Base-by-base conservation (phyloP, 2,329 filamentous ascomycete species). In the Triangularia verruculosa region DNA sequence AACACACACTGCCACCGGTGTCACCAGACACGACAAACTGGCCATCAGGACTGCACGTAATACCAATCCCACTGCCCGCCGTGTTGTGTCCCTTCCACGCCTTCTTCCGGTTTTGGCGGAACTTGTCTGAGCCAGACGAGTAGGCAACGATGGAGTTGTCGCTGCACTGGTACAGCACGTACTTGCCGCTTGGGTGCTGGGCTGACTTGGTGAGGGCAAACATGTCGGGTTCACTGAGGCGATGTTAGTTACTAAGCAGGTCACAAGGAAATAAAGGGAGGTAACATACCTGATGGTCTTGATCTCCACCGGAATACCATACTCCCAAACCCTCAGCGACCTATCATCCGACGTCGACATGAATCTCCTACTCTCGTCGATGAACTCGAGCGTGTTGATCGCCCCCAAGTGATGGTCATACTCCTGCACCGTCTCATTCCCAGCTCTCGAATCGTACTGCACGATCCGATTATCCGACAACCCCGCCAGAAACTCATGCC, bases 401-500 rank as follows among this genome's bases (percentile, higher is more conserved):
- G 95, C 92, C n/a, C 93, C 95, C 66, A 99, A 81, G 76, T 99
- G 95, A 77, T 99, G 95, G 74, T 99, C 94, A 78, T 99, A 99
- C 80, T 98, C 95, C 74, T 99, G 96, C 12, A 97, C 91, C 64
- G 95, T 84, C 71, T 96, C 88, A 69, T 86, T 87, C 65, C 82
- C 78, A 6, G 89, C 88, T 27, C 96, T 86, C 1, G 89, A 93
- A 77, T 99, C 95, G 77, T 96, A 99, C 74, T 99, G 95, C 51
- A 99, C 85, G 70, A 99, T 99, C 82, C 97, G 97, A 82, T 99
- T 99, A 78, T 99, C 94, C 39, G 92, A 95, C 92, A 98, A 96
- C 72, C 95, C 95, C 1, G 93, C 93, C 62, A 99, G 79, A 77
- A 99, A 99, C 76, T 98, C 94, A 74, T 95, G 90, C 8, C 89